phyloP scores from a whole-genome alignment of 192 early-diverging fungal species.

The Spizellomyces punctatus region DNA sequence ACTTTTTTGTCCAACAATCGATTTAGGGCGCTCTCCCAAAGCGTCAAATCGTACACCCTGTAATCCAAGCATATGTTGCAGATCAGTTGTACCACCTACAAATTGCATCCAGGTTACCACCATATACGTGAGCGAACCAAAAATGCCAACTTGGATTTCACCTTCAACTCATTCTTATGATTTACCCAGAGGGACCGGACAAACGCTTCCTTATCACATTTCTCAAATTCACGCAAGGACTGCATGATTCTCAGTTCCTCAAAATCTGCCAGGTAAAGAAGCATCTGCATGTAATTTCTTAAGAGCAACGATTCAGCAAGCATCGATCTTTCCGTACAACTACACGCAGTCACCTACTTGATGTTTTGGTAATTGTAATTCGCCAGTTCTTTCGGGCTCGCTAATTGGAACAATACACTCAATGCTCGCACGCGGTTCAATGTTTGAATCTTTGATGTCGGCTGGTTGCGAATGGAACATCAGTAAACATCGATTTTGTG shows the following conservation, averaged over 20 bases:
- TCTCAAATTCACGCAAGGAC: conserved; percentile 59
- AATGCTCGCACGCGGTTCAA: conserved; percentile 63
- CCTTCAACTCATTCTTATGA: conserved; percentile 57
- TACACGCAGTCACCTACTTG: conserved; percentile 2
- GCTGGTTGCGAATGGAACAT: conserved; percentile 16
- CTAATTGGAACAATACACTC: conserved; percentile 58
- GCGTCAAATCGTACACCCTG: conserved; percentile 57
- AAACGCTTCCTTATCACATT: conserved; percentile 67
- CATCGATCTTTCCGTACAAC: background rate
- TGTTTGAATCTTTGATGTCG: conserved; percentile 45
- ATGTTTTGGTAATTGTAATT: conserved; percentile 24
- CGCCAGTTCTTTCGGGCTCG: conserved; percentile 49
- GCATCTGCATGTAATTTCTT: conserved; percentile 57
- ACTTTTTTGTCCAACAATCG: conserved; percentile 42
- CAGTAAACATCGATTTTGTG: background rate
- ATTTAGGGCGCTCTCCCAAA: conserved; percentile 64
- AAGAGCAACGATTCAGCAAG: conserved; percentile 9
- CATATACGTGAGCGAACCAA: conserved; percentile 14
- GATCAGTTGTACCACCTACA: conserved; percentile 60
- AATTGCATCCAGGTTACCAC: background rate
- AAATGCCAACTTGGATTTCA: conserved; percentile 11
- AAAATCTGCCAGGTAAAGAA: conserved; percentile 74
- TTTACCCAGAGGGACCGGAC: conserved; percentile 72
- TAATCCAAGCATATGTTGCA: conserved; percentile 78
- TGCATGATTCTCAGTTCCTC: conserved; percentile 67